phyloP scores from a whole-genome alignment of 2,329 filamentous ascomycete genomes.

The Hymenoscyphus repandus region DNA sequence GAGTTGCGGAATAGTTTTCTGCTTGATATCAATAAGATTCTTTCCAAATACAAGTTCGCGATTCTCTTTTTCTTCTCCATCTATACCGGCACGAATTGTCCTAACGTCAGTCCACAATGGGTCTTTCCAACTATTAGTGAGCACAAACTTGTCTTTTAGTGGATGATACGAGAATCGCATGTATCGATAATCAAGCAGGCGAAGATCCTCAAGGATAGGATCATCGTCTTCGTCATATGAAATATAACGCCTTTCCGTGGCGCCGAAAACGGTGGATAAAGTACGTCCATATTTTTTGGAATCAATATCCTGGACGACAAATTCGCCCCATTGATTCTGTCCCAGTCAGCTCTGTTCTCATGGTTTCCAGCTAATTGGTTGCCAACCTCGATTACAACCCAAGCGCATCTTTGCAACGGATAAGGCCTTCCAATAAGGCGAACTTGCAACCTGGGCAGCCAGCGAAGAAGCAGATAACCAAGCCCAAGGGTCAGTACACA shows the following conservation, averaged over 20 bases:
- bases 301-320: constrained; percentile 68
- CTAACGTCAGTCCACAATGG: constrained; percentile 78
- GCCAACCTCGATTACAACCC: constrained; percentile 83
- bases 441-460: constrained; percentile 86
- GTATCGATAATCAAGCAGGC: constrained; percentile 86
- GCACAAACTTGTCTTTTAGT: constrained; percentile 78
- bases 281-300: constrained; percentile 48
- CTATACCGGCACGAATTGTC: constrained; percentile 70
- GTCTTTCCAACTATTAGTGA: constrained; percentile 91
- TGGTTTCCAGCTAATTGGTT: background rate
- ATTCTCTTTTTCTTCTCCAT: constrained; percentile 79
- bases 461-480: constrained; percentile 79
- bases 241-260: constrained; percentile 53
- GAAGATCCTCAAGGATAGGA: constrained; percentile 68
- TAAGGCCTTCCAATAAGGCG: constrained; percentile 64
- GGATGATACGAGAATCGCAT: constrained; percentile 91
- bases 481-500: constrained; percentile 71
- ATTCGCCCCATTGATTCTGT: constrained; percentile 92
- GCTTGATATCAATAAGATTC: constrained; percentile 88
- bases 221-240: constrained; percentile 70
- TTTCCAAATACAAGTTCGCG: constrained; percentile 82
- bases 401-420: constrained; percentile 70
- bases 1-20: constrained; percentile 78
- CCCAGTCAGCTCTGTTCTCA: constrained; percentile 26
- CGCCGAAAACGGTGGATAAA: constrained; percentile 61